Conservation (phyloP, 345 rosid species). For the Eucalyptus rudis region DNA sequence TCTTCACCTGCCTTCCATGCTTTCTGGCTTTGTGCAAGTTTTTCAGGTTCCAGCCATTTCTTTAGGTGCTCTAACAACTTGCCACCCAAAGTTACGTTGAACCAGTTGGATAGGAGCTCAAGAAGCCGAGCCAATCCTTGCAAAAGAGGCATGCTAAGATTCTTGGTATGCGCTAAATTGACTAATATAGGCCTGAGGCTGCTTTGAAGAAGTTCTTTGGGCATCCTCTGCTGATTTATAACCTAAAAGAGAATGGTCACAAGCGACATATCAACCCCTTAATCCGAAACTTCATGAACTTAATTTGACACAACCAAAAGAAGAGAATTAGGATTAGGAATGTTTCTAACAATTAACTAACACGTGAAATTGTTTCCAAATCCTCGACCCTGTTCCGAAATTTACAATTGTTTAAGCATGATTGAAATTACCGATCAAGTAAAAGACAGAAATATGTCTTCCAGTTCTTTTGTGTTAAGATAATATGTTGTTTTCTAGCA, state of each 20-base stretch:
- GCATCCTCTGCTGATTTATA: constrained; percentile 95
- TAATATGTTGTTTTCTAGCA: neutral
- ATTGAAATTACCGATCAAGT: neutral
- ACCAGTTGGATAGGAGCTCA: constrained; percentile 94
- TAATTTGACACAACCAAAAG: neutral
- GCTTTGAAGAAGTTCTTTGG: constrained; percentile 97
- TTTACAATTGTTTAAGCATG: neutral
- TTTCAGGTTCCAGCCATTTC: constrained; percentile 98
- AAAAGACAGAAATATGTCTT: neutral
- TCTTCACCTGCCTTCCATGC: constrained; percentile 99
- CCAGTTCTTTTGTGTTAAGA: neutral
- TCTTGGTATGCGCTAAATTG: constrained; percentile 94
- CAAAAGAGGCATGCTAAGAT: constrained; percentile 97
- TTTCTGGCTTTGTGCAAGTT: constrained; percentile 85
- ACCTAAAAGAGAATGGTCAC: constrained; percentile 29
- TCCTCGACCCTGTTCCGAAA: neutral
- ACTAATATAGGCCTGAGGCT: constrained; percentile 97
- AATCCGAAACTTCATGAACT: neutral
- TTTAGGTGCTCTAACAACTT: constrained; percentile 97
- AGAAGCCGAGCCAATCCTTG: constrained; percentile 97
- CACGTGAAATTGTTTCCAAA: neutral
- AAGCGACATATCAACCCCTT: neutral
- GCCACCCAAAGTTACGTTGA: constrained; percentile 95
- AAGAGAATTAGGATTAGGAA: neutral
- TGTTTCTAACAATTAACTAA: neutral